Base-by-base conservation (phyloP, 805 yeast species). In the Ogataea salicorniae region DNA sequence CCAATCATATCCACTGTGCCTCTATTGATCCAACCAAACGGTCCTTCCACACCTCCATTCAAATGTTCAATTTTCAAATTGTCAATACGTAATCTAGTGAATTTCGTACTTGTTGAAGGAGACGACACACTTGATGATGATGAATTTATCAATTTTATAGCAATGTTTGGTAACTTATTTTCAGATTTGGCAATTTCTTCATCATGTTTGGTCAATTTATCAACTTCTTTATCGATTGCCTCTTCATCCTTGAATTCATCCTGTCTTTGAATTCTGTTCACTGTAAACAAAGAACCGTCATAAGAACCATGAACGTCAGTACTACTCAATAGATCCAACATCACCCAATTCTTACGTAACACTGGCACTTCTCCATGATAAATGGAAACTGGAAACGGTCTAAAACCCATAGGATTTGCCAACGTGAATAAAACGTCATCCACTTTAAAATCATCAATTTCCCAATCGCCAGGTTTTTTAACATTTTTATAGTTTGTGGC, bases 11-110 rank as follows among this genome's bases (percentile, higher is more conserved):
- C 45, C 23, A 92, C 98, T 44, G 81, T 81, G 14, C 99, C 99
- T 51, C 79, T 76, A 6, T 88, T 81, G 47, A 94, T 92, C 99
- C 99, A 94, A 6, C 98, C 97, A 66, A 94, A 89, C 13, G 98
- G 96, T 0, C 99, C 99, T 46, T 83, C 82, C 48, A 87, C 76
- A 0, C 97, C 98, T 1, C 87, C 79, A 61, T 94, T 94, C 48
- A 94, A 68, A 66, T 94, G 98, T 56, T 92, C 96, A 36, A 94
- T 77, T 60, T 81, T 83, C 46, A 94, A 76, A 29, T 89, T 82
- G 62, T 94, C 98, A 35, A 91, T 84, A 43, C 98, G 71, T 51
- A 89, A 74, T 39, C 97, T 73, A 1, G 92, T 88, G 13, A 86
- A 79, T 47, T 83, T 73, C 50, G 75, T 42, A 7, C 34, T 23